These are phyloP conservation scores for Erucastrum elatum DNA, from an alignment of 345 rosid species.

Conservation along the genomic window DNA sequence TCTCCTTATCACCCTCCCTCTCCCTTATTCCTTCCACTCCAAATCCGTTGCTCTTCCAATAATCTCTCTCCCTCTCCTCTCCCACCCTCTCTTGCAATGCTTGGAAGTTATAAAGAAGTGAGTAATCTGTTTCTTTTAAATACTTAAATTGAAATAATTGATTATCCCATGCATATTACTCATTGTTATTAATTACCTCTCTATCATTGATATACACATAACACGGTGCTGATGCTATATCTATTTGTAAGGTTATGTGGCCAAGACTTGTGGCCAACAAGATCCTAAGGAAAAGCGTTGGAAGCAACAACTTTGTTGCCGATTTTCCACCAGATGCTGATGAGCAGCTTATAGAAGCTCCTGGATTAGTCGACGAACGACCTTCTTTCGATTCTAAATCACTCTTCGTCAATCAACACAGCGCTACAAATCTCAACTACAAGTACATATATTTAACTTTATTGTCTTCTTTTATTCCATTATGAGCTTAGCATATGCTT, in stretches of 20 bases:
- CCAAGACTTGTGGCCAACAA: slow-evolving; percentile 74
- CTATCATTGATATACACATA: neutral
- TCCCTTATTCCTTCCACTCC: slow-evolving; percentile 36
- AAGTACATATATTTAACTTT: slow-evolving; percentile 38
- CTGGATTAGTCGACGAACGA: slow-evolving; percentile 35
- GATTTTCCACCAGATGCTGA: slow-evolving; percentile 56
- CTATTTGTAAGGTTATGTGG: slow-evolving; percentile 61
- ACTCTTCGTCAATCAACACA: slow-evolving; percentile 39
- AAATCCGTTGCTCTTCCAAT: neutral
- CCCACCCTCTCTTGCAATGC: slow-evolving; percentile 36
- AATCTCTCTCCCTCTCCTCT: slow-evolving; percentile 7
- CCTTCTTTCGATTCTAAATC: slow-evolving; percentile 37
- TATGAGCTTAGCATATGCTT: neutral
- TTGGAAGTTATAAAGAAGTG: slow-evolving; percentile 51
- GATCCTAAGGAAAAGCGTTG: slow-evolving; percentile 55
- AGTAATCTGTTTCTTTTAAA: slow-evolving; percentile 15
- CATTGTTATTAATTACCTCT: neutral
- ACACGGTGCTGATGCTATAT: neutral
- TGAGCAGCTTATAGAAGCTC: slow-evolving; percentile 34
- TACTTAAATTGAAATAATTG: neutral
- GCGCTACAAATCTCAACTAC: slow-evolving; percentile 47
- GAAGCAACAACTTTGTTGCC: slow-evolving; percentile 77
- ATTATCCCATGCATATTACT: neutral
- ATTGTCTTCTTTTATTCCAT: neutral
- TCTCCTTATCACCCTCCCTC: slow-evolving; percentile 30